Conservation (phyloP, 2,329 filamentous ascomycete genomes). For the Stagonosporopsis vannaccii region DNA sequence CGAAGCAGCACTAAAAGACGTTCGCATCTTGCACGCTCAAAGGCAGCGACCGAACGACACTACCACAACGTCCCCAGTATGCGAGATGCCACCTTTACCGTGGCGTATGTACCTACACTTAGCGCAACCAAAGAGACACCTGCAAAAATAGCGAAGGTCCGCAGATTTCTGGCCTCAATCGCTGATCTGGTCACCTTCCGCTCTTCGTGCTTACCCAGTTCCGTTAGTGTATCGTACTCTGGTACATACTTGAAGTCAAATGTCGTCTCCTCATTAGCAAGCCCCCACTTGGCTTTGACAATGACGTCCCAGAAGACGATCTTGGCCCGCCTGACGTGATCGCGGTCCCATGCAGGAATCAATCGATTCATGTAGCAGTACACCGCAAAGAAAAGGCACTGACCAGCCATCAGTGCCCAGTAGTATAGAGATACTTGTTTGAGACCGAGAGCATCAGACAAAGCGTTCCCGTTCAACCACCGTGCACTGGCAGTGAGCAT, state of each 20-base stretch:
- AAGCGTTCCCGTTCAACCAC: conserved; percentile 72
- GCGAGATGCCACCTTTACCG: conserved; percentile 34
- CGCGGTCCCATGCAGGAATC: conserved; percentile 58
- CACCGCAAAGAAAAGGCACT: conserved; percentile 70
- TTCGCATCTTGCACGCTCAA: background rate
- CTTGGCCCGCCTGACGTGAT: conserved; percentile 61
- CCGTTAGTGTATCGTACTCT: conserved; percentile 59
- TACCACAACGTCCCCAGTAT: conserved; percentile 31
- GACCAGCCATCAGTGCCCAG: conserved; percentile 66
- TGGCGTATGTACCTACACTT: conserved; percentile 32
- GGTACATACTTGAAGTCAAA: conserved; percentile 79
- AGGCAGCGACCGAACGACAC: background rate
- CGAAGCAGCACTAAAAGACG: background rate
- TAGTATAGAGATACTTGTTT: conserved; percentile 65
- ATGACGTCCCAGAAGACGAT: conserved; percentile 66
- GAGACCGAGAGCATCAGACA: conserved; percentile 67
- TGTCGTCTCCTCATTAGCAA: conserved; percentile 65
- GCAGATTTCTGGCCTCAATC: conserved; percentile 59
- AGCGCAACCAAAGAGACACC: conserved; percentile 43
- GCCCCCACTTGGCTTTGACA: conserved; percentile 68
- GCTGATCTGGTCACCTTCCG: conserved; percentile 46
- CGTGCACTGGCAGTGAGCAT: conserved; percentile 73
- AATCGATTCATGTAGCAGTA: conserved; percentile 61
- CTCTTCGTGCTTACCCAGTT: conserved; percentile 54
- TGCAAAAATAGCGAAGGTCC: conserved; percentile 53